Percentiles rank a stretch among this genome's conserved stretches.
These are phyloP conservation scores for Ceratobasidium sp. DNA, from an alignment of 1,284 basidiomycete genomes.

Conservation along the genomic window DNA sequence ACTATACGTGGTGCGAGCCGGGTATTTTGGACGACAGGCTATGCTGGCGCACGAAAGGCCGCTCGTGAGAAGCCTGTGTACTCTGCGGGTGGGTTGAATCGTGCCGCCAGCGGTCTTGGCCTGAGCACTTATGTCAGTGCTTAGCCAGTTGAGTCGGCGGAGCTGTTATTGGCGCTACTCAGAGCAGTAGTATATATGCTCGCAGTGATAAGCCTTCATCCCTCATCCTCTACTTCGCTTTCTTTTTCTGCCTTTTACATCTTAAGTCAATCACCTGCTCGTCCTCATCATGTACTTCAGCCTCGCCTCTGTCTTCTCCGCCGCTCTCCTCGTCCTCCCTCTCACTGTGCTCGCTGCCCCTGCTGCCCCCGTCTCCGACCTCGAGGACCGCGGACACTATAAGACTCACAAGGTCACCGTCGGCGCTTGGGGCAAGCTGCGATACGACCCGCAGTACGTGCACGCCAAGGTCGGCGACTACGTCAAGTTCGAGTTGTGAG, in stretches of 20 bases:
- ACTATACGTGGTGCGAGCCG: neutral
- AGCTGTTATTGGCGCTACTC: neutral
- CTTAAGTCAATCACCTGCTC: constrained; percentile 9
- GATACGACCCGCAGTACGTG: constrained; percentile 27
- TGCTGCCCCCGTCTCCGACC: neutral
- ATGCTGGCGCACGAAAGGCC: neutral
- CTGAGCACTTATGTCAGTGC: neutral
- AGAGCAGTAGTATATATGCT: neutral
- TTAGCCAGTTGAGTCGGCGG: neutral
- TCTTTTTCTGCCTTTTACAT: neutral
- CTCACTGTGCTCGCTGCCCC: constrained; percentile 22
- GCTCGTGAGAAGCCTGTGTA: too few species aligned
- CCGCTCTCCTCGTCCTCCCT: constrained; percentile 28
- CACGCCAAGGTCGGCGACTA: constrained; percentile 30
- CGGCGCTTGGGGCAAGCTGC: constrained; percentile 14
- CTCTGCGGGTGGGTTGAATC: too few species aligned
- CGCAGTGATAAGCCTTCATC: neutral
- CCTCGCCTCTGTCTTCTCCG: constrained; percentile 26
- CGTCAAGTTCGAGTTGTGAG: constrained; percentile 39
- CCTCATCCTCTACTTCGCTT: neutral
- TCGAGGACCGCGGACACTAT: neutral
- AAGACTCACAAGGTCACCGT: constrained; percentile 38
- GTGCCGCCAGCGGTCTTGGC: neutral
- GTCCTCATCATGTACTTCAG: constrained; percentile 32
- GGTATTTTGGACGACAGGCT: neutral